Evolutionary conservation across 2,329 filamentous ascomycete species (phyloP).

Genomic region (Phaeomoniella chlamydospora): DNA sequence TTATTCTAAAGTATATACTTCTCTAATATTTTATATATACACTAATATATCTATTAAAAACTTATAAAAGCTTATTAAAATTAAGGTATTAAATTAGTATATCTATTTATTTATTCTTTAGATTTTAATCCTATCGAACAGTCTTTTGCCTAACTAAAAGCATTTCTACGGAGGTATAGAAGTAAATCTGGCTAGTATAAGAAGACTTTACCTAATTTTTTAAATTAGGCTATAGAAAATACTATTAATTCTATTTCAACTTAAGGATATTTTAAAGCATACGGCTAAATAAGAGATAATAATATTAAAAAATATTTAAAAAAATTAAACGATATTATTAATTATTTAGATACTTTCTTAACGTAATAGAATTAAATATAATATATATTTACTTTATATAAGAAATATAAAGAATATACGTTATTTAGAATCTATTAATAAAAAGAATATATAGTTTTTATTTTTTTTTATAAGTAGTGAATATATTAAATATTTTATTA

Average conservation of each 20-base stretch:
- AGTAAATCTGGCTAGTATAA: no score
- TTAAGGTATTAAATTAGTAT: no score
- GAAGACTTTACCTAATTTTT: constrained; percentile 2
- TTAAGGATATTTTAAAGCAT: not conserved
- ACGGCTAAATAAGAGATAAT: not conserved
- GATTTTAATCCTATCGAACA: no score
- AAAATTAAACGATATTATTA: not conserved
- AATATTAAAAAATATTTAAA: not conserved
- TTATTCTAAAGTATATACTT: no score
- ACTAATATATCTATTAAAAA: no score
- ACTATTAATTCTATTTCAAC: constrained; percentile 1
- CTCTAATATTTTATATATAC: no score
- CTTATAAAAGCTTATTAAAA: no score
- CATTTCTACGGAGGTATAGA: no score
- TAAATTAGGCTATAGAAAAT: not conserved
- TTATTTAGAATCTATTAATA: constrained; percentile 2
- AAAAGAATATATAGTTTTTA: not conserved
- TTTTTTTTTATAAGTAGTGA: not conserved
- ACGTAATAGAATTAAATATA: not conserved
- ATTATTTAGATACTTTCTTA: not conserved
- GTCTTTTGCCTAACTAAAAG: no score
- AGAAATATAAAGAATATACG: constrained; percentile 2
- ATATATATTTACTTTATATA: not conserved
- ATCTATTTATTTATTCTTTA: no score
- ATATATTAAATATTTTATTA: constrained; percentile 2